A percentile compares a stretch with the other conserved stretches of the same genome.
phyloP scores from a whole-genome alignment of 768 basidiomycete genomes.

The Podaxis pistillaris region DNA sequence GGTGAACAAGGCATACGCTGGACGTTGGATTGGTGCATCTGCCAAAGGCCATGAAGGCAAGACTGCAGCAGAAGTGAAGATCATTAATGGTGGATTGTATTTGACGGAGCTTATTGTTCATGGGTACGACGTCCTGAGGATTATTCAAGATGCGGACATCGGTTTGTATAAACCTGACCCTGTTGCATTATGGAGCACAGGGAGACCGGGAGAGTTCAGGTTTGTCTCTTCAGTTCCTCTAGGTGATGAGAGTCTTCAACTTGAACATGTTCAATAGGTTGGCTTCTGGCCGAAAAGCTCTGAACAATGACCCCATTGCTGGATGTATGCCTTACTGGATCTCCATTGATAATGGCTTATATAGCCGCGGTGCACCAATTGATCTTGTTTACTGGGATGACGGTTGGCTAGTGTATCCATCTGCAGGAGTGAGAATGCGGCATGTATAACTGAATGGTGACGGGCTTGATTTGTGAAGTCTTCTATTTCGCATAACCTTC shows the following conservation, averaged over 20 bases:
- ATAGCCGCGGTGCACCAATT: slow-evolving; percentile 30
- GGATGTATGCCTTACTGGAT: slow-evolving; percentile 37
- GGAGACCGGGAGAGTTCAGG: slow-evolving; percentile 38
- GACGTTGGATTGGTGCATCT: slow-evolving; percentile 32
- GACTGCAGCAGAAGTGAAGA: slow-evolving; percentile 24
- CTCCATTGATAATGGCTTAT: slow-evolving; percentile 26
- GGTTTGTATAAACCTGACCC: slow-evolving; percentile 14
- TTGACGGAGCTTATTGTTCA: slow-evolving; percentile 31
- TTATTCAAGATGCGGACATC: slow-evolving; percentile 25
- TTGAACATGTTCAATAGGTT: slow-evolving; percentile 17
- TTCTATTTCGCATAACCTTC: background rate
- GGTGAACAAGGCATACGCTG: slow-evolving; percentile 27
- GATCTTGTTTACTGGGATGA: slow-evolving; percentile 36
- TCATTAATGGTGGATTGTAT: slow-evolving; percentile 30
- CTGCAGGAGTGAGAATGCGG: slow-evolving; percentile 28
- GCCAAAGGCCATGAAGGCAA: background rate
- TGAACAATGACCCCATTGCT: slow-evolving; percentile 26
- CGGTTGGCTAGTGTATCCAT: slow-evolving; percentile 33
- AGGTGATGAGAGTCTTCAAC: background rate
- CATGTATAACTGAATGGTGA: background rate
- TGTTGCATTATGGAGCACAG: slow-evolving; percentile 36
- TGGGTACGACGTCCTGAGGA: slow-evolving; percentile 32
- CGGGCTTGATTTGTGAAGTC: background rate
- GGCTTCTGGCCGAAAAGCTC: slow-evolving; percentile 26
- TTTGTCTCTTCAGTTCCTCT: slow-evolving; percentile 7